Conservation (phyloP, 352 stramenopile species). For the Phytophthora pseudosyringae region DNA sequence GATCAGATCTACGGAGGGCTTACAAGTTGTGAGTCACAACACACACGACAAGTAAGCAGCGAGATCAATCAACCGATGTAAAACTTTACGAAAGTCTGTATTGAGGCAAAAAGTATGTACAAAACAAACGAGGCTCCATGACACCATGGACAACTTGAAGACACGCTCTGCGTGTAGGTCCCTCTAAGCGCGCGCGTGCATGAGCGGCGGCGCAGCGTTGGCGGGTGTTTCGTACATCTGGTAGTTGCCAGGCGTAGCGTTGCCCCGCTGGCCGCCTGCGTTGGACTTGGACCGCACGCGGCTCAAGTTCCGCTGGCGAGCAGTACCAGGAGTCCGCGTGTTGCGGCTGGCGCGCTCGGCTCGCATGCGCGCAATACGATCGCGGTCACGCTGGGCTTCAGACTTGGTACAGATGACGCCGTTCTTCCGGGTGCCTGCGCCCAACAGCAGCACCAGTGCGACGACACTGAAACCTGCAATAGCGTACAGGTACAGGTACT, state of each 20-base stretch:
- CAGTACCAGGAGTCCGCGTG: slow-evolving; percentile 48
- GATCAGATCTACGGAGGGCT: no score
- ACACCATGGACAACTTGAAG: slow-evolving; percentile 23
- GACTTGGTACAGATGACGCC: slow-evolving; percentile 62
- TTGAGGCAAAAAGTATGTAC: slow-evolving; percentile 38
- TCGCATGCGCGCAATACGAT: slow-evolving; percentile 50
- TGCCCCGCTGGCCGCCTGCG: slow-evolving; percentile 34
- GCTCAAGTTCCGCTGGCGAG: slow-evolving; percentile 64
- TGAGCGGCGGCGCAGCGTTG: slow-evolving; percentile 44
- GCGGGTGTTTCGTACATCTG: slow-evolving; percentile 68
- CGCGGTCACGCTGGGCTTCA: slow-evolving; percentile 53
- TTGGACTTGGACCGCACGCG: slow-evolving; percentile 67
- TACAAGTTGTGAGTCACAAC: no score
- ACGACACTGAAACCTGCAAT: slow-evolving; percentile 54
- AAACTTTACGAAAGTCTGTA: slow-evolving; percentile 43
- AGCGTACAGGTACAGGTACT: slow-evolving; percentile 66
- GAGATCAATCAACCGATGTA: not conserved
- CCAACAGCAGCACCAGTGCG: slow-evolving; percentile 50
- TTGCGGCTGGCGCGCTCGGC: slow-evolving; percentile 43
- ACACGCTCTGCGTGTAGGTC: slow-evolving; percentile 12
- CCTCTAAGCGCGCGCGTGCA: slow-evolving; percentile 41
- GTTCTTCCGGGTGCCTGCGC: slow-evolving; percentile 66
- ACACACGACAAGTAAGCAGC: not conserved
- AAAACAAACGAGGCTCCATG: slow-evolving; percentile 31
- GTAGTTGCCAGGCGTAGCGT: slow-evolving; percentile 42